phyloP scores from a whole-genome alignment of 331 rosid species.

The Quercus phellos region DNA sequence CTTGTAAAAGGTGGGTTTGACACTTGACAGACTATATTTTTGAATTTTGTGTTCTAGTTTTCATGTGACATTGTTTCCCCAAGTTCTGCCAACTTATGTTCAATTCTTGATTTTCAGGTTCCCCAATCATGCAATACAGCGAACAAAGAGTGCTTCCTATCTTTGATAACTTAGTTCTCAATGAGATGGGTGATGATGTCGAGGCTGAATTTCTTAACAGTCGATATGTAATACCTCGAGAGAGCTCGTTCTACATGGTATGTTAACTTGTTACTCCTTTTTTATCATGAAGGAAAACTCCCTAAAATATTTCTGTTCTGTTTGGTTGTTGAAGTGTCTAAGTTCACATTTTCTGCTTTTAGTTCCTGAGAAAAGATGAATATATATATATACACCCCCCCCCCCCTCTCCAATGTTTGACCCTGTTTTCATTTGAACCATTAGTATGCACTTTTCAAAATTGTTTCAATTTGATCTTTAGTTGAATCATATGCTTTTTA shows the following conservation, averaged over 20 bases:
- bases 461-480: not conserved
- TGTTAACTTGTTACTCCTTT: slow-evolving; percentile 4
- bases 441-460: not conserved
- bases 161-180: slow-evolving; percentile 66
- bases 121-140: slow-evolving; percentile 20
- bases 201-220: slow-evolving; percentile 61
- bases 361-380: not conserved
- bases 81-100: not conserved
- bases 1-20: not conserved
- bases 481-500: not conserved
- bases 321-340: slow-evolving; percentile 2
- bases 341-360: not conserved
- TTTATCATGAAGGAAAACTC: not conserved
- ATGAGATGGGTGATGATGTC: slow-evolving; percentile 57
- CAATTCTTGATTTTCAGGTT: slow-evolving; percentile 39
- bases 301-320: not conserved
- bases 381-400: not conserved
- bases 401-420: not conserved
- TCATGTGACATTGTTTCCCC: not conserved
- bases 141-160: slow-evolving; percentile 43
- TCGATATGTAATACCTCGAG: slow-evolving; percentile 57
- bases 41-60: not conserved
- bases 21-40: not conserved
- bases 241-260: slow-evolving; percentile 90
- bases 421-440: not conserved